These are phyloP conservation scores for Emericellopsis cladophorae DNA, from an alignment of 2,329 filamentous ascomycete species.

Conservation along the genomic window DNA sequence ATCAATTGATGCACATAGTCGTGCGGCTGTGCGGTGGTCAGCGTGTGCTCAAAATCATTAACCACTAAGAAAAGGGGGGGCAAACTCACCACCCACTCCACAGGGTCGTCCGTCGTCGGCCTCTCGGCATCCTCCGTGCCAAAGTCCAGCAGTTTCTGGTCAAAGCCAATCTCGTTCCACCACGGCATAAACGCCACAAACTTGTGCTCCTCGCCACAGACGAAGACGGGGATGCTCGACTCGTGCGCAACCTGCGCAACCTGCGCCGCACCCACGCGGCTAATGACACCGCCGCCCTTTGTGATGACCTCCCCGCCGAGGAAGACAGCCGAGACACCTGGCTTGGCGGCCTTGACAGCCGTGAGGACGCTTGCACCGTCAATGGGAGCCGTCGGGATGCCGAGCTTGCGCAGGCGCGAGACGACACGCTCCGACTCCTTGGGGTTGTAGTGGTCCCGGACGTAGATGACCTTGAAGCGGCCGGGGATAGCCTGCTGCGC, in stretches of 20 bases:
- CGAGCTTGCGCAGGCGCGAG: constrained; percentile 53
- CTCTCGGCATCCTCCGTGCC: constrained; percentile 35
- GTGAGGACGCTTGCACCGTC: constrained; percentile 60
- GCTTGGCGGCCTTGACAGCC: constrained; percentile 40
- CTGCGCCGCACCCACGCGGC: constrained; percentile 74
- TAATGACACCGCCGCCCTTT: constrained; percentile 88
- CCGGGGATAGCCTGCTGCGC: constrained; percentile 48
- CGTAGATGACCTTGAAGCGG: constrained; percentile 77
- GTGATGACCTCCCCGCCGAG: constrained; percentile 76
- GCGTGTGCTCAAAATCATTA: constrained; percentile 8
- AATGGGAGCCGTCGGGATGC: constrained; percentile 62
- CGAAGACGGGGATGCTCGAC: constrained; percentile 67
- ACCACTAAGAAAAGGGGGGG: neutral
- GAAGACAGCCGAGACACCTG: constrained; percentile 53
- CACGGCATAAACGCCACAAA: constrained; percentile 69
- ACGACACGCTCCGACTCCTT: constrained; percentile 62
- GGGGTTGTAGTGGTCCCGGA: constrained; percentile 41
- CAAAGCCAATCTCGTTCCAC: constrained; percentile 68
- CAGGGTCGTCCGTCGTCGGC: constrained; percentile 35
- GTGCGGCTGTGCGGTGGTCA: constrained; percentile 36
- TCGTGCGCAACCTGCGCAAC: constrained; percentile 67
- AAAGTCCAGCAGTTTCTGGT: constrained; percentile 69
- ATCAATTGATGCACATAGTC: constrained; percentile 60
- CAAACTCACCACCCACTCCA: constrained; percentile 58
- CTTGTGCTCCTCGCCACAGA: constrained; percentile 92